phyloP scores from a whole-genome alignment of 2,329 filamentous ascomycete species.

The Aspergillus awamori region DNA sequence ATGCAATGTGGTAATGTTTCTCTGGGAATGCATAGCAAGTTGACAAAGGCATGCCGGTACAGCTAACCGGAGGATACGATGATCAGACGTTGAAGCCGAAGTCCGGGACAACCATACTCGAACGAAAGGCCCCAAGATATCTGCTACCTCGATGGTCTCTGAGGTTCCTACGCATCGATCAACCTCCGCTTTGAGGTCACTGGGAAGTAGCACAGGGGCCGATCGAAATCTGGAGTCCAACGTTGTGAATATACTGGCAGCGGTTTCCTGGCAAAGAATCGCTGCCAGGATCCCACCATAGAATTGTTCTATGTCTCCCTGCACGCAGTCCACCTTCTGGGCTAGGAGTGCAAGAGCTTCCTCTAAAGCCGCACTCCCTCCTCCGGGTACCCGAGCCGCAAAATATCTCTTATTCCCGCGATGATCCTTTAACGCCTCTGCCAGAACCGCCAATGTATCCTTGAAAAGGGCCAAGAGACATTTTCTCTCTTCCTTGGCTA shows the following conservation, averaged over 20 bases:
- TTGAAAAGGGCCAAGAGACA: conserved; percentile 69
- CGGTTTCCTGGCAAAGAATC: conserved; percentile 74
- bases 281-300: conserved; percentile 84
- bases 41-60: conserved; percentile 66
- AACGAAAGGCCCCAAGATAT: conserved; percentile 43
- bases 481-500: conserved; percentile 65
- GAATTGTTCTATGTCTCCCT: conserved; percentile 70
- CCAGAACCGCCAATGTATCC: conserved; percentile 62
- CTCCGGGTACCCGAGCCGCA: conserved; percentile 70
- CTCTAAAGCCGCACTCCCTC: conserved; percentile 78
- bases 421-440: conserved; percentile 75
- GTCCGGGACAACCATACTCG: conserved; percentile 61
- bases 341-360: conserved; percentile 68
- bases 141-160: conserved; percentile 47
- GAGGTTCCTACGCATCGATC: conserved; percentile 43
- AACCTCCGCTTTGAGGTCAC: conserved; percentile 33
- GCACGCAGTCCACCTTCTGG: conserved; percentile 53
- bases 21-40: conserved; percentile 63
- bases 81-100: conserved; percentile 53
- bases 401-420: conserved; percentile 89
- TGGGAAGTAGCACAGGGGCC: conserved; percentile 17
- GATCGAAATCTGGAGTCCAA: conserved; percentile 35
- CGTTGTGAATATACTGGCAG: conserved; percentile 66
- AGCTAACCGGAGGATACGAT: conserved; percentile 51
- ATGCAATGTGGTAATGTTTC: conserved; percentile 73